Evolutionary conservation across 345 rosid genomes (phyloP).

Genomic region (Theobroma cacao): DNA sequence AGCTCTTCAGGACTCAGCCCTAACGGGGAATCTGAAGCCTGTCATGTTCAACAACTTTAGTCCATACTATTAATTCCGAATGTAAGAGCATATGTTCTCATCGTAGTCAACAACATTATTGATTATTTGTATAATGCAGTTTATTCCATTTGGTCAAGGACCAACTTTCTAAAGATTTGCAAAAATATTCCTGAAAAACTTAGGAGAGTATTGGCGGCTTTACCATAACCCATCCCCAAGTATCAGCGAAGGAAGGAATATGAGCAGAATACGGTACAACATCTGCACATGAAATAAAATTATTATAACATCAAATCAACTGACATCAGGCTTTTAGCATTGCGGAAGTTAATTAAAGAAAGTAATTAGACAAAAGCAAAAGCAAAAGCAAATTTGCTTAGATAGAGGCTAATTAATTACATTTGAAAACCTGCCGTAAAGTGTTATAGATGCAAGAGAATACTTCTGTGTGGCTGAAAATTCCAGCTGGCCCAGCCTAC

Average conservation of each 20-base stretch:
- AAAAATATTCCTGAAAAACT: neutral
- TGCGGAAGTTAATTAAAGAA: neutral
- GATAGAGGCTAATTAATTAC: conserved; percentile 26
- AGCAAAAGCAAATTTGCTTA: neutral
- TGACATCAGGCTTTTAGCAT: neutral
- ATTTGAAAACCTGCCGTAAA: conserved; percentile 56
- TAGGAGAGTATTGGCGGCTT: neutral
- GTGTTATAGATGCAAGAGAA: conserved; percentile 65
- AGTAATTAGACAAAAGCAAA: neutral
- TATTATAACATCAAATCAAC: neutral
- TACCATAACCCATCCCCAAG: conserved; percentile 86
- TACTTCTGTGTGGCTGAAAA: conserved; percentile 68
- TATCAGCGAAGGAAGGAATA: conserved; percentile 68
- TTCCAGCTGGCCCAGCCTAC: conserved; percentile 77
- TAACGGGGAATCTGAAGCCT: conserved; percentile 59
- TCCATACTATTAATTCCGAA: neutral
- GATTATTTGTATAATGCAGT: neutral
- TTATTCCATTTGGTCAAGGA: neutral
- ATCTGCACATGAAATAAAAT: conserved; percentile 36
- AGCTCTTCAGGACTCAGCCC: conserved; percentile 40
- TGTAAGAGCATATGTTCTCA: neutral
- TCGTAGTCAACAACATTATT: neutral
- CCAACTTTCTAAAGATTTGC: neutral
- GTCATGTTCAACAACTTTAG: conserved; percentile 7
- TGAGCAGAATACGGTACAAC: conserved; percentile 63